Evolutionary conservation across 805 yeast genomes (phyloP), one percentile per base, ranked within the genome.

Genomic region (Millerozyma acaciae): DNA sequence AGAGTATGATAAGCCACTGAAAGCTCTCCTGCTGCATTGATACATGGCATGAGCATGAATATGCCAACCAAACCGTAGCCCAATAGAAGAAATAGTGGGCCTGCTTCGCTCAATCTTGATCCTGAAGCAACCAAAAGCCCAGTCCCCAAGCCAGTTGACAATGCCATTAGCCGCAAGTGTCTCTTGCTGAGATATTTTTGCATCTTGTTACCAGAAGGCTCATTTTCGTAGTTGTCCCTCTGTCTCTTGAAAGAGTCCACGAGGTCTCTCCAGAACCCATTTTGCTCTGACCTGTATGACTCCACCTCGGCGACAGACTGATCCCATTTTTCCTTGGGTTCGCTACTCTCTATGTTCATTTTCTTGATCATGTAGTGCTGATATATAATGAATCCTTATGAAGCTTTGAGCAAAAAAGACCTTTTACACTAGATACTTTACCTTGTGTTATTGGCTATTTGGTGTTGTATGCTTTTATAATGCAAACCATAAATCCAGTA

Each of bases 11-110:
- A 52, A 30, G 57, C 65, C 34, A 75, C 76, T 40, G 80, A 85
- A 39, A 73, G 62, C 49, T 80, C 87, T 39, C 85, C 84, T 42
- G 76, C 70, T 10, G 79, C 73, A 37, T 71, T 74, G 33, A 78
- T 77, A 40, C 73, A 66, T 8, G 51, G 51, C 15, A 53, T 43
- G 53, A 71, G 75, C 19, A 80, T 69, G 68, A 77, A 72, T 9
- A 68, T 49, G 15, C 81, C 81, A 39, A 78, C 73, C 35, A 80
- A 48, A 3, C 69, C 62, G 55, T 76, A 78, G 6, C 81, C 83
- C 22, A 79, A 65, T 7, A 78, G 62, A 21, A 41, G 67, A 16
- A 67, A 57, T 4, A 69, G 69, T 4, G 72, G 71, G 6, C 71
- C 71, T 18, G 70, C 71, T 13, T 55, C 55, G 8, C 47, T 40